These are phyloP conservation scores for Ceratocystis cacaofunesta DNA, from an alignment of 2,329 filamentous ascomycete species.

Conservation along the genomic window DNA sequence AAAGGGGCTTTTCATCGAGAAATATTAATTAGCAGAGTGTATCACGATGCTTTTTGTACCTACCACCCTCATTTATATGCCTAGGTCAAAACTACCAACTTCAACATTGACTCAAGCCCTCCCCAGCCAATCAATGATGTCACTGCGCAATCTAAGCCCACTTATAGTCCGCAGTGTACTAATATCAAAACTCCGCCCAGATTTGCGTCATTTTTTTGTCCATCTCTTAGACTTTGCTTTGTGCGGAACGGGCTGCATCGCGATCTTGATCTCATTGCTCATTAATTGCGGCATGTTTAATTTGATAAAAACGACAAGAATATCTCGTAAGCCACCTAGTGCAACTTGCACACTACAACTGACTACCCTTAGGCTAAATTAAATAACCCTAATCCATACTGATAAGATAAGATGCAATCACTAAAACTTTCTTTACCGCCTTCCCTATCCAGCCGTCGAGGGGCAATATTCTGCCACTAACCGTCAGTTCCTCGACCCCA, in stretches of 20 bases:
- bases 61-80: too few relatives aligned
- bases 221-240: background rate
- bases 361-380: background rate
- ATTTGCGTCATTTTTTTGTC: background rate
- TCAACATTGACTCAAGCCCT: too few relatives aligned
- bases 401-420: conserved; percentile 10
- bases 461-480: conserved; percentile 11
- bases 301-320: too few relatives aligned
- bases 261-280: background rate
- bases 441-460: background rate
- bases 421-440: conserved; percentile 11
- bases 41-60: too few relatives aligned
- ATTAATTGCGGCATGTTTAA: background rate
- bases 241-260: background rate
- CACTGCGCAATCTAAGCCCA: background rate
- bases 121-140: conserved; percentile 2
- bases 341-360: background rate
- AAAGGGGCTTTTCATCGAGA: too few relatives aligned
- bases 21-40: too few relatives aligned
- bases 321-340: background rate
- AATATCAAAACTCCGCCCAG: background rate
- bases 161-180: background rate
- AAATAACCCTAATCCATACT: background rate
- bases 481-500: conserved; percentile 9
- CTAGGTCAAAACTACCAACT: too few relatives aligned